Percentiles rank a stretch among this genome's conserved stretches.
Conservation (phyloP, 768 basidiomycete genomes). For the Naganishia randhawae region DNA sequence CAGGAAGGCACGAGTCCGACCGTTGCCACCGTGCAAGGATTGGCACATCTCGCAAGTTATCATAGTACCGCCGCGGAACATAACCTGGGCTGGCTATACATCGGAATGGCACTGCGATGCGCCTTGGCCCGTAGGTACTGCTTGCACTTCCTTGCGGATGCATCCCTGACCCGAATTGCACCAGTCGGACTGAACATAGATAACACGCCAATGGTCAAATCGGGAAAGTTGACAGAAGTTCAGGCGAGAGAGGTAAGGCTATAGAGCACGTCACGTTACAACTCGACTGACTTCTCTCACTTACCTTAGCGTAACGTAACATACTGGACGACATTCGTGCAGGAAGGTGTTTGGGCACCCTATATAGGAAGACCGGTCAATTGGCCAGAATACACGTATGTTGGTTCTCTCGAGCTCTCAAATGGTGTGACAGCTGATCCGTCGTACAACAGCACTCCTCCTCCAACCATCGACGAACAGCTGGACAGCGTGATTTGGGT, state of each 20-base stretch:
- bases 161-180: not conserved
- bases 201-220: slow-evolving; percentile 32
- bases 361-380: slow-evolving; percentile 41
- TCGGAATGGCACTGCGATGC: slow-evolving; percentile 49
- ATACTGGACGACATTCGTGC: slow-evolving; percentile 43
- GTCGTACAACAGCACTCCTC: slow-evolving; percentile 20
- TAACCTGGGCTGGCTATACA: slow-evolving; percentile 55
- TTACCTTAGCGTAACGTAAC: slow-evolving; percentile 35
- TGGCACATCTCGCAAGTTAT: slow-evolving; percentile 53
- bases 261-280: not conserved
- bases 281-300: not conserved
- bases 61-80: slow-evolving; percentile 53
- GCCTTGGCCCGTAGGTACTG: slow-evolving; percentile 38
- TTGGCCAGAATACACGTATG: slow-evolving; percentile 36
- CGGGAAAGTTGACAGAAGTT: slow-evolving; percentile 35
- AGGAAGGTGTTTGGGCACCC: slow-evolving; percentile 42
- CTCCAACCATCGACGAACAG: slow-evolving; percentile 35
- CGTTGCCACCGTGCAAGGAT: slow-evolving; percentile 53
- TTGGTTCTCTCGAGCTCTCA: too few species aligned
- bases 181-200: slow-evolving; percentile 46
- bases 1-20: slow-evolving; percentile 53
- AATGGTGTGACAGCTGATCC: not conserved
- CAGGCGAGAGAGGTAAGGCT: slow-evolving; percentile 37
- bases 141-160: too few species aligned
- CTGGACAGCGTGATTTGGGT: slow-evolving; percentile 38